Conservation (phyloP, 2,329 filamentous ascomycete genomes). For the Aspergillus felis region DNA sequence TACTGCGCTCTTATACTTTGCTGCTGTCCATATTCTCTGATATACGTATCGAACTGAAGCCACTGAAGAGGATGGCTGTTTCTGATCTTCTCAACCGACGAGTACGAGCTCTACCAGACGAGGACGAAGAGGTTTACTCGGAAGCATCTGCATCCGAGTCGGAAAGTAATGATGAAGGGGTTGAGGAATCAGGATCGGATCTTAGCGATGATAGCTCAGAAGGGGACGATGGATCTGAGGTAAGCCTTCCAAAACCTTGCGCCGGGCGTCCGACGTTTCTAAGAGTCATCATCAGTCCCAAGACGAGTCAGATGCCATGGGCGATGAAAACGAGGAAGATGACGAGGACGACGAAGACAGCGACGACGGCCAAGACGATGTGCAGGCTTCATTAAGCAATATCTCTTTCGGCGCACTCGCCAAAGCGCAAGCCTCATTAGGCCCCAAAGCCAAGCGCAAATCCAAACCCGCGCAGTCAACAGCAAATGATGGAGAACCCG, state of each 20-base stretch:
- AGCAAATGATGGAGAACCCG: slow-evolving; percentile 6
- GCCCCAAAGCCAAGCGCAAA: slow-evolving; percentile 34
- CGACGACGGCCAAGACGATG: slow-evolving; percentile 34
- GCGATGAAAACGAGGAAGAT: slow-evolving; percentile 37
- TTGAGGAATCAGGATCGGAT: slow-evolving; percentile 14
- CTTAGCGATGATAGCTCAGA: slow-evolving; percentile 8
- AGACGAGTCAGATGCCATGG: slow-evolving; percentile 27
- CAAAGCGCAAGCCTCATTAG: slow-evolving; percentile 72
- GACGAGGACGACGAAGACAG: slow-evolving; percentile 34
- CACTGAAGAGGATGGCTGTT: slow-evolving; percentile 29
- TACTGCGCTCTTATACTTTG: background rate
- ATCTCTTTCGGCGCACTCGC: slow-evolving; percentile 89
- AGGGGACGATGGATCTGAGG: slow-evolving; percentile 9
- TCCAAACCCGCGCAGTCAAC: slow-evolving; percentile 12
- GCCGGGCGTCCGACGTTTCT: background rate
- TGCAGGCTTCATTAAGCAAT: slow-evolving; percentile 45
- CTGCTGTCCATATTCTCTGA: background rate
- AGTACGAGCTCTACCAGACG: slow-evolving; percentile 37
- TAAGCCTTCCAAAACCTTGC: background rate
- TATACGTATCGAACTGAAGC: background rate
- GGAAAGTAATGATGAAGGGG: slow-evolving; percentile 12
- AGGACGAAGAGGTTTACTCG: slow-evolving; percentile 40
- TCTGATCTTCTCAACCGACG: slow-evolving; percentile 39
- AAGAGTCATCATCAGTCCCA: slow-evolving; percentile 3
- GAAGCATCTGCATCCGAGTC: slow-evolving; percentile 24